These are phyloP conservation scores for Globisporangium alternatum DNA, from an alignment of 352 stramenopile species.

Conservation along the genomic window DNA sequence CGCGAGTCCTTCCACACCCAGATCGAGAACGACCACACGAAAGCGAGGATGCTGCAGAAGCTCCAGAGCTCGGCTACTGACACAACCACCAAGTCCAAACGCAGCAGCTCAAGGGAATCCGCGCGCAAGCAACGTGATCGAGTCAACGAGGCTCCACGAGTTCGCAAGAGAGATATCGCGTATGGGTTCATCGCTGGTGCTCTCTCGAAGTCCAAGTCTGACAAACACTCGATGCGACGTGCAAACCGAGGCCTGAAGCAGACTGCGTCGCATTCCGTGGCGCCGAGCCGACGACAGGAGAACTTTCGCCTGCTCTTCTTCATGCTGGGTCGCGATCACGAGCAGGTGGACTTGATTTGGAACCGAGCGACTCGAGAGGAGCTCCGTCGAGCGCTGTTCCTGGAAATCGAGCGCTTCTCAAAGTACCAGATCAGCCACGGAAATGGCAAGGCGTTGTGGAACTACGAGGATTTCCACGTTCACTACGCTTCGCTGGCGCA, in stretches of 20 bases:
- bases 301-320: slow-evolving; percentile 96
- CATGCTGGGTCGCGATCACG: slow-evolving; percentile 90
- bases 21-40: slow-evolving; percentile 62
- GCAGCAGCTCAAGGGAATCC: slow-evolving; percentile 10
- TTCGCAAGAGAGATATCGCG: slow-evolving; percentile 71
- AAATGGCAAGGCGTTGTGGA: slow-evolving; percentile 89
- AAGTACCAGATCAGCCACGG: slow-evolving; percentile 67
- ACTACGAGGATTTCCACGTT: slow-evolving; percentile 95
- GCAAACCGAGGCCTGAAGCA: slow-evolving; percentile 23
- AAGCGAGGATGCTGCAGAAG: slow-evolving; percentile 61
- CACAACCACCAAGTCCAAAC: slow-evolving; percentile 15
- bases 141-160: slow-evolving; percentile 21
- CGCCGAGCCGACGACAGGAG: slow-evolving; percentile 43
- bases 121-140: background rate
- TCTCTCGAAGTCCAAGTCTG: slow-evolving; percentile 32
- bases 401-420: slow-evolving; percentile 82
- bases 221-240: slow-evolving; percentile 22
- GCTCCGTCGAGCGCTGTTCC: slow-evolving; percentile 79
- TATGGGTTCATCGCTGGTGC: slow-evolving; percentile 48
- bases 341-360: slow-evolving; percentile 93
- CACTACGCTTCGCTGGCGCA: slow-evolving; percentile 85
- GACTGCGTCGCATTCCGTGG: slow-evolving; percentile 10
- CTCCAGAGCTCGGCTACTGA: slow-evolving; percentile 46
- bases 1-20: slow-evolving; percentile 44
- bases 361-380: slow-evolving; percentile 88